A percentile compares a stretch with the other conserved stretches of the same genome.
Evolutionary conservation across 2,329 filamentous ascomycete genomes (phyloP).

Genomic region (Epichloe uncinata): DNA sequence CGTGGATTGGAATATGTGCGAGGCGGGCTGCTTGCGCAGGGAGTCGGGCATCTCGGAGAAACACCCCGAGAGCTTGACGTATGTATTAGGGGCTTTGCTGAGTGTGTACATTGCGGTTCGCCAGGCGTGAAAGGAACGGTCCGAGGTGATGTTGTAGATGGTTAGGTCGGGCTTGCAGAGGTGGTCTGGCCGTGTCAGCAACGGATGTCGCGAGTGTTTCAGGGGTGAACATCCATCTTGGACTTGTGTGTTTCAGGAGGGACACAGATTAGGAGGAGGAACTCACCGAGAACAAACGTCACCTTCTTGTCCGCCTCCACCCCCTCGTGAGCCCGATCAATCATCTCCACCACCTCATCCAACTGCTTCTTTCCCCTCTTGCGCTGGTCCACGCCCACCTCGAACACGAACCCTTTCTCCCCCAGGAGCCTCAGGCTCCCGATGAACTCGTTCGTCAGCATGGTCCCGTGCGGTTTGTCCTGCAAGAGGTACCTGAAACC

Average conservation of each 20-base stretch:
- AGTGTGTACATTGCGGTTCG: slow-evolving; percentile 54
- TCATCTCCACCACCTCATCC: slow-evolving; percentile 57
- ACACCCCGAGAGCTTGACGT: slow-evolving; percentile 82
- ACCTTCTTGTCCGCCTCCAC: slow-evolving; percentile 47
- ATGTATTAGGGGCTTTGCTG: slow-evolving; percentile 50
- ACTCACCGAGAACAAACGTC: slow-evolving; percentile 57
- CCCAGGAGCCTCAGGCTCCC: slow-evolving; percentile 51
- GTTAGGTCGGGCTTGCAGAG: slow-evolving; percentile 76
- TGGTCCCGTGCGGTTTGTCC: slow-evolving; percentile 54
- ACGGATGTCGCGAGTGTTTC: too few species aligned
- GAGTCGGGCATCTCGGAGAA: slow-evolving; percentile 64
- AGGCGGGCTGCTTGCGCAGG: slow-evolving; percentile 32
- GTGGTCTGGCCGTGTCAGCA: slow-evolving; percentile 46
- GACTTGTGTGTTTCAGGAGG: too few species aligned
- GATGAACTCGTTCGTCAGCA: slow-evolving; percentile 51
- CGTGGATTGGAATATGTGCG: slow-evolving; percentile 48
- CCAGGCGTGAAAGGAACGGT: slow-evolving; percentile 55
- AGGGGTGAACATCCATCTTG: too few species aligned
- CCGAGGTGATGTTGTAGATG: slow-evolving; percentile 41
- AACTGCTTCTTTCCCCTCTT: slow-evolving; percentile 62
- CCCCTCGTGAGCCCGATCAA: slow-evolving; percentile 50
- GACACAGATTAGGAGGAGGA: too few species aligned
- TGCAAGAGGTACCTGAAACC: slow-evolving; percentile 79
- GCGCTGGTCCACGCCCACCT: slow-evolving; percentile 72
- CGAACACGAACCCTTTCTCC: slow-evolving; percentile 54